Evolutionary conservation across 495 filamentous ascomycete species (phyloP), one percentile per base, ranked within the genome.

Genomic region (Tetracladium marchalianum): DNA sequence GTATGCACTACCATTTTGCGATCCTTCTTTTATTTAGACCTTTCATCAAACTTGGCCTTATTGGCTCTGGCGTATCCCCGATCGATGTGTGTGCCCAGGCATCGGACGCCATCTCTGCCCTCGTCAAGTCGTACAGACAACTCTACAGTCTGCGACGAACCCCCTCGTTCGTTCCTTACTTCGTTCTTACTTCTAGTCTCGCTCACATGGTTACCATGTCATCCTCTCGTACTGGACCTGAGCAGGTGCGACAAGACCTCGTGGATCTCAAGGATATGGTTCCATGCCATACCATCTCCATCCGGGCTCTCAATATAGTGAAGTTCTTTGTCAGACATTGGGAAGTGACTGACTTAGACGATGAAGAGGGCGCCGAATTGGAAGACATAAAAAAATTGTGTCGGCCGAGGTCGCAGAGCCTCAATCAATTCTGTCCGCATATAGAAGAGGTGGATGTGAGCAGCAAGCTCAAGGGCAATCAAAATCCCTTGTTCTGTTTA

Each of bases 1-100:
- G 80, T 56, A 81, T 82, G 70, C 77, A 81, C 47, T 82, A 81
- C 46, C 75, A 82, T 49, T 77, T 73, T 40, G 71, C 76, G 19
- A 71, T 82, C 39, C 64, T 82, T 1, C 66, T 79, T 11, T 68
- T 85, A 13, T 82, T 84, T 51, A 73, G 78, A 2, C 81, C 81
- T 0, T 69, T 84, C 17, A 76, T 82, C 47, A 78, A 77, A 47
- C 63, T 81, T 7, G 69, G 74, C 13, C 66, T 84, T 32, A 63
- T 71, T 41, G 67, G 76, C 13, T 78, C 73, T 0, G 62, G 66
- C 13, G 66, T 81, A n/a, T 68, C 64, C 15, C 80, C 81, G n/a
- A 70, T 75, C 8, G 77, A 83, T 34, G 73, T 81, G 19, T 82
- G 79, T 58, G 61, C 65, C 9, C 69, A 76, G 51, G 73, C 75